phyloP scores from a whole-genome alignment of 768 basidiomycete species.

The Pleurotus platypus region DNA sequence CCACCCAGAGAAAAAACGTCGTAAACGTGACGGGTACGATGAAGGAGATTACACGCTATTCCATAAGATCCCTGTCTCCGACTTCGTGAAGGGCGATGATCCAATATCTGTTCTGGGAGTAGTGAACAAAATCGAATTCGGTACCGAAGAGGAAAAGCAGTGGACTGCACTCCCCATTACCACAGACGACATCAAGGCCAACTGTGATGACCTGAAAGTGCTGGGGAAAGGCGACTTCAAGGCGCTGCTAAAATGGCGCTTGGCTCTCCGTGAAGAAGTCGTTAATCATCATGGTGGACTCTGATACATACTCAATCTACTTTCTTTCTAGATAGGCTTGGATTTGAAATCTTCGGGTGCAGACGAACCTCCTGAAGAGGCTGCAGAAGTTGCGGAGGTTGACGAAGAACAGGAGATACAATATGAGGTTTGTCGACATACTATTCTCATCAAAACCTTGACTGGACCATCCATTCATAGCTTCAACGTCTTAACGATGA shows the following conservation, averaged over 20 bases:
- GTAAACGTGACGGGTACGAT: conserved; percentile 90
- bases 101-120: conserved; percentile 78
- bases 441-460: background rate
- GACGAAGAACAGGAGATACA: conserved; percentile 90
- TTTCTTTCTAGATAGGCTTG: conserved; percentile 46
- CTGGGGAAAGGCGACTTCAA: conserved; percentile 99
- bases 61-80: conserved; percentile 61
- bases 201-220: conserved; percentile 91
- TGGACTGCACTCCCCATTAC: conserved; percentile 76
- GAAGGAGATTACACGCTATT: conserved; percentile 93
- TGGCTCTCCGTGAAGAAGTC: conserved; percentile 85
- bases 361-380: conserved; percentile 61
- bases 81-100: conserved; percentile 70
- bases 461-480: conserved; percentile 35
- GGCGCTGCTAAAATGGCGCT: conserved; percentile 84
- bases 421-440: conserved; percentile 60
- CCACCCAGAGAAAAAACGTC: conserved; percentile 93
- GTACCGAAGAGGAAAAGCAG: conserved; percentile 79
- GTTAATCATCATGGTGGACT: conserved; percentile 13
- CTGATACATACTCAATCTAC: background rate
- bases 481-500: conserved; percentile 81
- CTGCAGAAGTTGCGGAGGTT: conserved; percentile 67
- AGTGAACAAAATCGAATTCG: conserved; percentile 74
- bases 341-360: conserved; percentile 75
- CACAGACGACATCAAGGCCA: conserved; percentile 74